phyloP scores from a whole-genome alignment of 352 stramenopile genomes.

The Pelagophyceae sp. region DNA sequence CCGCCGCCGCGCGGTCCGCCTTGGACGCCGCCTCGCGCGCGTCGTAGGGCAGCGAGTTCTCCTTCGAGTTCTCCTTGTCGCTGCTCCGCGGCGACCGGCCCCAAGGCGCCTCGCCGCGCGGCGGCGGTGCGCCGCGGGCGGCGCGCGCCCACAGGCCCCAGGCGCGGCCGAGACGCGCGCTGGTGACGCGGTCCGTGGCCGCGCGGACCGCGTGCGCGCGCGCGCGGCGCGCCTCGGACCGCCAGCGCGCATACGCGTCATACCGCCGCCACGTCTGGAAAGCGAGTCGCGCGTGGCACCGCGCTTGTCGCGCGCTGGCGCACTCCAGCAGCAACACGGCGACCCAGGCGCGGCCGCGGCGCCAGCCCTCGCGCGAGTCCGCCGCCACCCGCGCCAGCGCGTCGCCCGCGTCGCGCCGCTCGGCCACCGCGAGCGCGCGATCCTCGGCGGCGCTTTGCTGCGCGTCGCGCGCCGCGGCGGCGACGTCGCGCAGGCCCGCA shows the following conservation, averaged over 20 bases:
- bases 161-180: no score
- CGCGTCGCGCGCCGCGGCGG: background rate
- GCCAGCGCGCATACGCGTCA: background rate
- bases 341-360: background rate
- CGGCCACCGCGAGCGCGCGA: no score
- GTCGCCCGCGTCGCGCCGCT: background rate
- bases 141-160: background rate
- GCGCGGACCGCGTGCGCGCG: no score
- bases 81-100: no score
- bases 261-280: background rate
- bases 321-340: background rate
- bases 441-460: background rate
- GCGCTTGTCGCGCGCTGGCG: background rate
- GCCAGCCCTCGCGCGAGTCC: background rate
- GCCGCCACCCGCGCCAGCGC: background rate
- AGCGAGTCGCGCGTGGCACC: background rate
- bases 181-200: background rate
- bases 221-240: background rate
- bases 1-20: background rate
- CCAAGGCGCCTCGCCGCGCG: background rate
- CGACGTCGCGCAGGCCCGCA: background rate
- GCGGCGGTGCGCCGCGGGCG: no score
- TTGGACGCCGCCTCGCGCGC: background rate
- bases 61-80: background rate
- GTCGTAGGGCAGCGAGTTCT: background rate